phyloP scores from a whole-genome alignment of 2,329 filamentous ascomycete genomes.

The Fusarium staphyleae region DNA sequence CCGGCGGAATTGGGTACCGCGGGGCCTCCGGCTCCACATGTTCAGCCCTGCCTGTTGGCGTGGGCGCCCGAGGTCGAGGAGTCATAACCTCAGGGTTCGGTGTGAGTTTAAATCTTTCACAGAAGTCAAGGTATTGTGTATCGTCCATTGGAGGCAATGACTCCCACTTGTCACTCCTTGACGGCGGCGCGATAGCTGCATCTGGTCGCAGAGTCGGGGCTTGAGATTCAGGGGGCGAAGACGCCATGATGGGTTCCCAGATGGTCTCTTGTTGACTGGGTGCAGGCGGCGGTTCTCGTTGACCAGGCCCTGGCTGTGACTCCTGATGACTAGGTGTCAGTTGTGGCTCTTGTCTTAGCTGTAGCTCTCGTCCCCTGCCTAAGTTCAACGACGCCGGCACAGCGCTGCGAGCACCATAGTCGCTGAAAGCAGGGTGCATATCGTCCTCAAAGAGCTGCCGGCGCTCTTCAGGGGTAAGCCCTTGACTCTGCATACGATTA shows the following conservation, averaged over 20 bases:
- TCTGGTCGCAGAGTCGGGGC: background rate
- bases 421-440: constrained; percentile 31
- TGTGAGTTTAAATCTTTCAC: constrained; percentile 5
- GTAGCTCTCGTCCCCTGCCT: background rate
- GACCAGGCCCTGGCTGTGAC: background rate
- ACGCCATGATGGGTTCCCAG: constrained; percentile 22
- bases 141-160: background rate
- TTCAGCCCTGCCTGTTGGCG: background rate
- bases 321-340: background rate
- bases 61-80: background rate
- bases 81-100: background rate
- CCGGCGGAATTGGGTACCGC: background rate
- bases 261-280: background rate
- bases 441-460: constrained; percentile 13
- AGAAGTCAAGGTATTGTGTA: constrained; percentile 18
- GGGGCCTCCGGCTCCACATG: background rate
- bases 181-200: background rate
- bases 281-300: background rate
- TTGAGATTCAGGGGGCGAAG: constrained; percentile 5
- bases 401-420: constrained; percentile 16
- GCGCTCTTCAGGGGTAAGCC: constrained; percentile 16
- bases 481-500: constrained; percentile 11
- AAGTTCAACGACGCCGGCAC: background rate
- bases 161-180: background rate
- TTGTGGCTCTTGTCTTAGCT: background rate